Base-by-base conservation (phyloP, 768 basidiomycete genomes). In the Russula ochroleuca region DNA sequence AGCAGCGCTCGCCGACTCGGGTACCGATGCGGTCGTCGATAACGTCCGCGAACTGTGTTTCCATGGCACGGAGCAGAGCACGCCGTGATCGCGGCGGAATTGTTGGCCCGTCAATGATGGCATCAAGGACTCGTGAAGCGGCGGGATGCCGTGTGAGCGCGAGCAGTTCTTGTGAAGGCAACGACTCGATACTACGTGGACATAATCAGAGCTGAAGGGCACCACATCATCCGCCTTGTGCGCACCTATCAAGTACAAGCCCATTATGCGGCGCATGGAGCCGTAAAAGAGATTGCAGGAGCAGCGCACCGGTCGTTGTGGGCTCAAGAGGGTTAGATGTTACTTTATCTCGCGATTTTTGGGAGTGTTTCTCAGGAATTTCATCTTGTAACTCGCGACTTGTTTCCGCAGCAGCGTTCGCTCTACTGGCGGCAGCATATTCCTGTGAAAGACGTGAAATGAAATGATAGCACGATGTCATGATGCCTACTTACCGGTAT, bases 1-100 rank as follows among this genome's bases (percentile, higher is more conserved):
- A 98, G 68, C 89, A 91, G n/a, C 88, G 85, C 70, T 95, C 96
- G 5, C 84, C 91, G 0, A 98, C 86, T 52, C 93, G 81, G 69
- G 91, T 92, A 50, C 97, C 97, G 66, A 97, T 85, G 50, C 89
- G 85, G 72, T 98, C 93, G 72, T 95, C 90, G 6, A 90, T 90
- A 38, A 99, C 84, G 35, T 77, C 71, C 71, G 88, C 86, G 74
- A 87, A 97, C 63, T 87, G 82, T 7, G 87, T 91, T 43, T 94
- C 81, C 70, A 96, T 85, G 5, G 81, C 79, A 72, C 86, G 77
- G 50, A 97, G 82, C 54, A 96, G 81, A 66, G 81, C 78, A 10
- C 90, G 83, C 66, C 90, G 88, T 23, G 79, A 78, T 70, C 86
- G 89, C 31, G 78, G 72, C 2, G 85, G 73, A 0, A 92, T 84